Base-by-base conservation (phyloP, 257 asterid genomes). In the Solanum chiquidenum region DNA sequence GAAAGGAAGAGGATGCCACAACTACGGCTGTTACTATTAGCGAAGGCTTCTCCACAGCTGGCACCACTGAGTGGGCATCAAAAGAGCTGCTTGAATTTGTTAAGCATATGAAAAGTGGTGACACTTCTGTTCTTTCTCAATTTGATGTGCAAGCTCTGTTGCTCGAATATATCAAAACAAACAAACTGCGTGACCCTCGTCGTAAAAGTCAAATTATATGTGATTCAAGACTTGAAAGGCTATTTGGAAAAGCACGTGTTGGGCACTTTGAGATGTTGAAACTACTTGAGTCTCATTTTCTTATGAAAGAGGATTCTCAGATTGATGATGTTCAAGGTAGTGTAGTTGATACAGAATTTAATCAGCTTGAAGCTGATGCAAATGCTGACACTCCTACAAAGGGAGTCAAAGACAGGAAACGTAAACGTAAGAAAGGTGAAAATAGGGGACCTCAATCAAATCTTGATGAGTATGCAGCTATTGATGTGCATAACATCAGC, bases 241-340 rank as follows among this genome's bases (percentile, higher is more conserved):
- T 97, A 87, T 97, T 97, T 89, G 98, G 99, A 85, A 97, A 97
- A 92, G 93, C 98, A 83, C 95, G 98, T 13, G 99, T 96, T 89
- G 99, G 96, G 90, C 99, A 97, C 93, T 97, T 97, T 90, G 99
- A 97, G 93, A 97, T 97, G 99, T 93, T 97, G 86, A 97, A 97
- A 92, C 98, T 97, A 89, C 95, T 97, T 80, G 99, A 97, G 89
- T 96, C 99, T 83, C 99, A 97, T 91, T 96, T 96, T 92, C 88
- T 95, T 35, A 5, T 91, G 58, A 95, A 92, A 91, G 98, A 94
- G 87, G 99, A 95, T 85, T 80, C 92, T 88, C 98, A 94, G 55
- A 91, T 86, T 52, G 99, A 95, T 94, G 99, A 97, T 88, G 91
- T 88, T 88, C 98, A 96, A 88, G 98, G 96, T 73, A 96, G 93